phyloP scores from a whole-genome alignment of 2,329 filamentous ascomycete genomes.

The Neocatenulostroma microsporum region DNA sequence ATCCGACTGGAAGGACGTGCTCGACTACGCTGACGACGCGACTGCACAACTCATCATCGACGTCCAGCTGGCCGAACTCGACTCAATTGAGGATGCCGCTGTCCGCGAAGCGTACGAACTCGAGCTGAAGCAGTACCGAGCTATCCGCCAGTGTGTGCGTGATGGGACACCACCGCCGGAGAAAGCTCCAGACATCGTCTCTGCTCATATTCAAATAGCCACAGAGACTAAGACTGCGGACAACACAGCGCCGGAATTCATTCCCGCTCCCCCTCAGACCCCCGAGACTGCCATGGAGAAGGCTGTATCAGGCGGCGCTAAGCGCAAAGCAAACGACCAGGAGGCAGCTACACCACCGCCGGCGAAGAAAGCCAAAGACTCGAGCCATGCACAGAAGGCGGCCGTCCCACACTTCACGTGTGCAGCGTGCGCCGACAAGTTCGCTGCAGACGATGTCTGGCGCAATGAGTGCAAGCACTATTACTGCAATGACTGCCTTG shows the following conservation, averaged over 20 bases:
- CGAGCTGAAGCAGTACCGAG: background rate
- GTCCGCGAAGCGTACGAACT: background rate
- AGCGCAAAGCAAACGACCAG: too few species aligned
- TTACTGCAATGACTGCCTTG: constrained; percentile 2
- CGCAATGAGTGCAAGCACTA: background rate
- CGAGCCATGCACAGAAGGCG: too few species aligned
- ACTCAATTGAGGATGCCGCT: background rate
- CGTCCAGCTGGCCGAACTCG: constrained; percentile 1
- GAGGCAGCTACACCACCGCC: too few species aligned
- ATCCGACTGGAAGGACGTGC: constrained; percentile 1
- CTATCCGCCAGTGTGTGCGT: background rate
- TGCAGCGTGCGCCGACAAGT: background rate
- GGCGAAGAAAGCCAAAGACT: too few species aligned
- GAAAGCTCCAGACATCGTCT: background rate
- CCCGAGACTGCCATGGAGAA: too few species aligned
- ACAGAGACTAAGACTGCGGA: too few species aligned
- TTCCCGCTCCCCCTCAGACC: too few species aligned
- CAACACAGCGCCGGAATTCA: too few species aligned
- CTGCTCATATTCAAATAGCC: too few species aligned
- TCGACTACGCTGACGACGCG: constrained; percentile 2
- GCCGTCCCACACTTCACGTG: background rate
- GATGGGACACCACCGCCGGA: background rate
- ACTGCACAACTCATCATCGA: constrained; percentile 6
- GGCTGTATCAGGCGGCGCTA: too few species aligned
- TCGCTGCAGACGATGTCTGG: background rate